Base-by-base conservation (phyloP, 305 asterid species). In the Fraxinus sp. region DNA sequence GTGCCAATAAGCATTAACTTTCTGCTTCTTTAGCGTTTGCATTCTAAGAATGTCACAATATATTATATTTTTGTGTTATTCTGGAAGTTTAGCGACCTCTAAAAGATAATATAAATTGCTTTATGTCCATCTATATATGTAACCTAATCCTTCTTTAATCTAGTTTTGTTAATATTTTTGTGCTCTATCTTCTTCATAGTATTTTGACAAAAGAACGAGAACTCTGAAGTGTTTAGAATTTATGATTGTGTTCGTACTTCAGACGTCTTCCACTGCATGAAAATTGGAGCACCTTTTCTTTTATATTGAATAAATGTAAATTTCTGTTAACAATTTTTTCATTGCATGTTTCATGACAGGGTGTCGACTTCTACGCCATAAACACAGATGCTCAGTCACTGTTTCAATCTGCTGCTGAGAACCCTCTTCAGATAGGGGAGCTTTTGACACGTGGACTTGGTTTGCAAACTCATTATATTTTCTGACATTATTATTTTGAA, bases 361-460 rank as follows among this genome's bases (percentile, higher is more conserved):
- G 97, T 82, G 97, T 95, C 78, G 97, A 95, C 87, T 95, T 95
- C 85, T 95, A 90, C 78, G 97, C 98, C 73, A 76, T 95, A 86
- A 95, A 95, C 89, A 95, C 99, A 52, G 98, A 95, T 89, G 89
- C 97, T 87, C 99, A 95, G 74, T 95, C 99, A 74, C 91, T 95
- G 64, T 55, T 90, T 86, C 99, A 94, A 83, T 95, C 99, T 82
- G 90, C 97, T 81, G 94, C 97, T 14, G 88, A 91, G 80, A 80
- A 87, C 80, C 93, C 98, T 79, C 90, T 94, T 87, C 98, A 94
- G 86, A 95, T 94, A 82, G 99, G 99, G 81, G 99, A 95, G 88
- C 95, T 95, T 84, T 89, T 95, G 89, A 95, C 99, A 80, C 95
- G 98, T 55, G 98, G 98, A 85, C 97, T 95, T 82, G 99, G 99